Evolutionary conservation across 495 filamentous ascomycete genomes (phyloP).

Genomic region (Glutinoglossum americanum): DNA sequence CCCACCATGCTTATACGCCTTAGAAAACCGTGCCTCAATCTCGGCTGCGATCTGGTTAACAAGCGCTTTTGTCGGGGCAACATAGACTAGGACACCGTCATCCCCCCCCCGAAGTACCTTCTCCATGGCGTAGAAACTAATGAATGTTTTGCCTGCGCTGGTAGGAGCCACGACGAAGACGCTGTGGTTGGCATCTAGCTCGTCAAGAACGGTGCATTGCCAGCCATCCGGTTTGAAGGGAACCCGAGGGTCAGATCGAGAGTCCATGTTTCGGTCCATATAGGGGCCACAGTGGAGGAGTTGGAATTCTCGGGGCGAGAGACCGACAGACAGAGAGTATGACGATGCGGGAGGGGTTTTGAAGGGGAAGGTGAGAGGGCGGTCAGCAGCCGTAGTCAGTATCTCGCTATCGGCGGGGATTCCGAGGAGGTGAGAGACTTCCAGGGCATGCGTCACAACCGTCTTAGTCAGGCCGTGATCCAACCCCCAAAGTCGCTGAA

Average conservation of each 20-base stretch:
- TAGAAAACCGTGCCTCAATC: constrained; percentile 43
- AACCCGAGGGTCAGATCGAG: constrained; percentile 39
- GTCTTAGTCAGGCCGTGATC: constrained; percentile 13
- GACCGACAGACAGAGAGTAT: neutral
- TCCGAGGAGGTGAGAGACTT: constrained; percentile 12
- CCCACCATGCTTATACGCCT: constrained; percentile 30
- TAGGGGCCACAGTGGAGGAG: constrained; percentile 46
- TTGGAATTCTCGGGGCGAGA: constrained; percentile 25
- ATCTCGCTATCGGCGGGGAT: constrained; percentile 7
- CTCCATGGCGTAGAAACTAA: constrained; percentile 59
- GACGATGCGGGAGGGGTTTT: neutral
- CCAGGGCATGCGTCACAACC: constrained; percentile 10
- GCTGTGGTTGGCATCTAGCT: constrained; percentile 43
- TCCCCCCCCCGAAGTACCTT: constrained; percentile 43
- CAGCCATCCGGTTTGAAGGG: constrained; percentile 53
- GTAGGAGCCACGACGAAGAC: constrained; percentile 61
- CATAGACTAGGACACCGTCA: constrained; percentile 50
- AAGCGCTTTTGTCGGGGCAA: constrained; percentile 62
- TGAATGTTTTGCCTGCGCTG: constrained; percentile 43
- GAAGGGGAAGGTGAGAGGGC: constrained; percentile 1
- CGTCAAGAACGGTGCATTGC: constrained; percentile 53
- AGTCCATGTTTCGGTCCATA: constrained; percentile 50
- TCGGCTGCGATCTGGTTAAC: constrained; percentile 73
- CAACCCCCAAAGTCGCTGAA: constrained; percentile 8
- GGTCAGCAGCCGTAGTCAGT: neutral